These are phyloP conservation scores for Macrotyloma uniflorum DNA, from an alignment of 306 rosid genomes.

Conservation along the genomic window DNA sequence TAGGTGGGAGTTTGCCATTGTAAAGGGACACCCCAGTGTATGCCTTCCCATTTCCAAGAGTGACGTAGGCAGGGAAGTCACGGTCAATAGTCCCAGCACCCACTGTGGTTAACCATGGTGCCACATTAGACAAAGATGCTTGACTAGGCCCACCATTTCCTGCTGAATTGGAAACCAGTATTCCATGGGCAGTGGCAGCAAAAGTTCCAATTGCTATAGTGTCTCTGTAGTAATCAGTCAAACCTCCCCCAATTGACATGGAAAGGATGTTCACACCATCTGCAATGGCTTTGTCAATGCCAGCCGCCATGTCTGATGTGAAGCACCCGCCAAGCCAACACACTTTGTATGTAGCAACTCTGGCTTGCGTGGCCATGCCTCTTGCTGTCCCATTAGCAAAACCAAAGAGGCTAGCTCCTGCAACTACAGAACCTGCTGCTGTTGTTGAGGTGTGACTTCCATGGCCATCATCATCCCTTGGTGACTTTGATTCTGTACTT, in stretches of 20 bases:
- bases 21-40: constrained; percentile 75
- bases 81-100: constrained; percentile 97
- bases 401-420: constrained; percentile 76
- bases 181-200: constrained; percentile 68
- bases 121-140: constrained; percentile 58
- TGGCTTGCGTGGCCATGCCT: constrained; percentile 86
- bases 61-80: constrained; percentile 71
- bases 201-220: constrained; percentile 74
- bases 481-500: constrained; percentile 71
- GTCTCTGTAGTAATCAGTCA: constrained; percentile 56
- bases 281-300: constrained; percentile 75
- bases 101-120: constrained; percentile 86
- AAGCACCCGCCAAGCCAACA: constrained; percentile 83
- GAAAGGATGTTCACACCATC: constrained; percentile 82
- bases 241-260: constrained; percentile 79
- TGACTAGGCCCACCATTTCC: constrained; percentile 77
- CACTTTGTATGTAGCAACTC: constrained; percentile 79
- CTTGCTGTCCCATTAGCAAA: constrained; percentile 83
- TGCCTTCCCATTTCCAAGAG: constrained; percentile 66
- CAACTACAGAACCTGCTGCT: constrained; percentile 74
- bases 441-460: constrained; percentile 95
- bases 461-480: constrained; percentile 87
- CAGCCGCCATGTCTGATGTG: constrained; percentile 72
- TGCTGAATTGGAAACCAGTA: constrained; percentile 78
- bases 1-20: constrained; percentile 49